phyloP scores from a whole-genome alignment of 495 filamentous ascomycete genomes.

The Penicillium atrosanguineum region DNA sequence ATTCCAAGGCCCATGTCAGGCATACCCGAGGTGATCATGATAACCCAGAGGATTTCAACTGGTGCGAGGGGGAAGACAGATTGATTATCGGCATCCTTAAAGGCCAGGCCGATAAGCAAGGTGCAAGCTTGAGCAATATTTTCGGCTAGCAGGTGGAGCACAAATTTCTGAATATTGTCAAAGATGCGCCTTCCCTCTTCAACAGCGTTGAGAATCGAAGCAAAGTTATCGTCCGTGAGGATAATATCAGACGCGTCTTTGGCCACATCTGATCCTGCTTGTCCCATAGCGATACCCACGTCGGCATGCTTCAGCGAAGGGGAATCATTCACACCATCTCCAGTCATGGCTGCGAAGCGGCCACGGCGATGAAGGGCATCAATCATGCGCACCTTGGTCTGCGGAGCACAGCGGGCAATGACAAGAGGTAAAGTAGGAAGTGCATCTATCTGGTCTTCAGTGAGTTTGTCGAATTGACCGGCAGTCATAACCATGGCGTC shows the following conservation, averaged over 20 bases:
- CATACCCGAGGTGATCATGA: slow-evolving; percentile 62
- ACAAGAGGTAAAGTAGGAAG: slow-evolving; percentile 60
- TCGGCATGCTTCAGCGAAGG: slow-evolving; percentile 88
- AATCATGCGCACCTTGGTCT: slow-evolving; percentile 68
- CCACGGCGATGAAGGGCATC: slow-evolving; percentile 67
- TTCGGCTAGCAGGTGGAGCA: slow-evolving; percentile 60
- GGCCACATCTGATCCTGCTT: slow-evolving; percentile 74
- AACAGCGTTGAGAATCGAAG: slow-evolving; percentile 63
- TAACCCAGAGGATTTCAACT: slow-evolving; percentile 66
- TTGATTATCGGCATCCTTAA: slow-evolving; percentile 53
- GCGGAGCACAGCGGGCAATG: slow-evolving; percentile 62
- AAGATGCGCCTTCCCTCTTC: slow-evolving; percentile 65
- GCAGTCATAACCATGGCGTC: slow-evolving; percentile 61
- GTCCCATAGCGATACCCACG: slow-evolving; percentile 73
- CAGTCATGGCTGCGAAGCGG: slow-evolving; percentile 87
- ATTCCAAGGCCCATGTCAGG: slow-evolving; percentile 67
- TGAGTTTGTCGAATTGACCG: slow-evolving; percentile 60
- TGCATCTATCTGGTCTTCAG: slow-evolving; percentile 57
- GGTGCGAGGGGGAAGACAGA: slow-evolving; percentile 65
- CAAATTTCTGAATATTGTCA: slow-evolving; percentile 68
- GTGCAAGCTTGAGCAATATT: slow-evolving; percentile 63
- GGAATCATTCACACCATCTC: slow-evolving; percentile 91
- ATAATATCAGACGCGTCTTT: slow-evolving; percentile 74
- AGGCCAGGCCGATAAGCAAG: slow-evolving; percentile 60
- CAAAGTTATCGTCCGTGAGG: slow-evolving; percentile 73